phyloP scores from a whole-genome alignment of 306 rosid genomes.

The Trifolium dubium region DNA sequence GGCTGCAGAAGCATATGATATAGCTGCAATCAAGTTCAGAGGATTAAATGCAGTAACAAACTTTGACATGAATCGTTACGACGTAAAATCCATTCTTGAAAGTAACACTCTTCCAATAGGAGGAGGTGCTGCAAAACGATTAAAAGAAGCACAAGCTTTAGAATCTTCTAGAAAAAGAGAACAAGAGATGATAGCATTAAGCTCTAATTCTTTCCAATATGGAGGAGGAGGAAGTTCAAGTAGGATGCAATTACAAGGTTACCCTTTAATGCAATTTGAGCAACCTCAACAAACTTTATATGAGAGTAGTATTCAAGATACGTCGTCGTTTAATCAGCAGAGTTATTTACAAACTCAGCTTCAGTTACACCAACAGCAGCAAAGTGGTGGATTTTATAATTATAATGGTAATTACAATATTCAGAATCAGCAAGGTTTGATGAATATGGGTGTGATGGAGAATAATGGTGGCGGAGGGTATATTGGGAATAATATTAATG shows the following conservation, averaged over 20 bases:
- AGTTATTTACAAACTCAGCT: slow-evolving; percentile 82
- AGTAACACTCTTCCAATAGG: slow-evolving; percentile 95
- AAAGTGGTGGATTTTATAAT: slow-evolving; percentile 49
- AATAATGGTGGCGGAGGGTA: slow-evolving; percentile 27
- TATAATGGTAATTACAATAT: slow-evolving; percentile 17
- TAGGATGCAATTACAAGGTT: slow-evolving; percentile 58
- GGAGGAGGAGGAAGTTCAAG: slow-evolving; percentile 43
- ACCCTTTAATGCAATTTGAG: slow-evolving; percentile 61
- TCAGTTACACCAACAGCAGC: slow-evolving; percentile 65
- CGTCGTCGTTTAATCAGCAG: slow-evolving; percentile 64
- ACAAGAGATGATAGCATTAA: slow-evolving; percentile 71
- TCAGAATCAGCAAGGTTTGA: slow-evolving; percentile 66
- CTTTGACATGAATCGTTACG: slow-evolving; percentile 95
- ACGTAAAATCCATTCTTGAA: slow-evolving; percentile 85
- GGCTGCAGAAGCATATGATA: slow-evolving; percentile 98
- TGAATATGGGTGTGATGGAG: slow-evolving; percentile 53
- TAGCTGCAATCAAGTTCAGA: slow-evolving; percentile 94
- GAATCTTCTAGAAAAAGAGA: slow-evolving; percentile 86
- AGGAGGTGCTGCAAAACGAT: slow-evolving; percentile 90
- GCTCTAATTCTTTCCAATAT: slow-evolving; percentile 58
- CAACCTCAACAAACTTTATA: slow-evolving; percentile 47
- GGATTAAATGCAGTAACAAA: slow-evolving; percentile 93
- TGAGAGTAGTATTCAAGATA: slow-evolving; percentile 21
- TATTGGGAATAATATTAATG: slow-evolving; percentile 56
- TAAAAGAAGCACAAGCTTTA: slow-evolving; percentile 92